Conservation (phyloP, 83 land plant species). For the Diphasiastrum complanatum region DNA sequence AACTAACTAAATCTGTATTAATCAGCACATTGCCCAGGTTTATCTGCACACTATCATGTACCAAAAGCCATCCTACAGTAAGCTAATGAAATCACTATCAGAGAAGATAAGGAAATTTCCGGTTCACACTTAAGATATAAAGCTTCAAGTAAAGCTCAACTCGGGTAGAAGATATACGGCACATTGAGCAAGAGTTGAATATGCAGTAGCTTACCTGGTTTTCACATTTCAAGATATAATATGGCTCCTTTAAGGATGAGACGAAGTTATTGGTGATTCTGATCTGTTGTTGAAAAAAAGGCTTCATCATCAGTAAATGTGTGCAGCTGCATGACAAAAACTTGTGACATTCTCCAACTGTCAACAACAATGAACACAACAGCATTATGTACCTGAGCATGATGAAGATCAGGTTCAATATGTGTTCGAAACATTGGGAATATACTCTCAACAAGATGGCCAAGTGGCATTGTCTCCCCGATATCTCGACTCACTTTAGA, state of each 20-base stretch:
- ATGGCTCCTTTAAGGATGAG: conserved; percentile 92
- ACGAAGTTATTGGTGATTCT: conserved; percentile 92
- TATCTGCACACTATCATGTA: background rate
- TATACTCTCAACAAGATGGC: conserved; percentile 90
- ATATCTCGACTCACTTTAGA: conserved; percentile 88
- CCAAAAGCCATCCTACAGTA: background rate
- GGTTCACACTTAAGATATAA: background rate
- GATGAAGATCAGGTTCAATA: conserved; percentile 98
- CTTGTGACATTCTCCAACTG: too few species aligned
- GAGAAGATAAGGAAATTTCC: background rate
- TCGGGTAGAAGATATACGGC: too few species aligned
- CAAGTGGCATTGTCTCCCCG: conserved; percentile 85
- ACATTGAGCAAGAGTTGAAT: too few species aligned
- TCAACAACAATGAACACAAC: background rate
- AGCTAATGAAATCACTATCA: background rate
- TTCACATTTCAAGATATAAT: conserved; percentile 85
- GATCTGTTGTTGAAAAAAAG: conserved; percentile 47
- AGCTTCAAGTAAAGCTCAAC: background rate
- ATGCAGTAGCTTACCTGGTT: conserved; percentile 70
- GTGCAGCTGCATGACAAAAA: too few species aligned
- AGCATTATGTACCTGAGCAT: conserved; percentile 77
- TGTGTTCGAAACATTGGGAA: conserved; percentile 94
- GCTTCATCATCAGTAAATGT: too few species aligned
- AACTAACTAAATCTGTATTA: background rate
- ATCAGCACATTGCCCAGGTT: background rate